A percentile compares a stretch with the other conserved stretches of the same genome.
phyloP scores from a whole-genome alignment of 257 asterid genomes.

The Ehretia macrophylla region DNA sequence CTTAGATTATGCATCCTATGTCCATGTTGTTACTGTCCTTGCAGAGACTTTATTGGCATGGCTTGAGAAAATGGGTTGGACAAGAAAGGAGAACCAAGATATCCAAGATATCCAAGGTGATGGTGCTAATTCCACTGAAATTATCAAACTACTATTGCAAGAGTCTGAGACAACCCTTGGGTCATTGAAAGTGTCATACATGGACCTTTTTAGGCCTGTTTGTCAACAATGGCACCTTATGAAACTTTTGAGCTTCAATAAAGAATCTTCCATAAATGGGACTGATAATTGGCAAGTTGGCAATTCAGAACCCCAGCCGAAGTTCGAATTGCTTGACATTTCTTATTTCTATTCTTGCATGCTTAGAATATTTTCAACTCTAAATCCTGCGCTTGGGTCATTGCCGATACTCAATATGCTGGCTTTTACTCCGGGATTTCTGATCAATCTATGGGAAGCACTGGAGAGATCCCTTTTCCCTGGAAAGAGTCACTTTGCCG shows the following conservation, averaged over 20 bases:
- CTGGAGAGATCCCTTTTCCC: slow-evolving; percentile 57
- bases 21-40: slow-evolving; percentile 52
- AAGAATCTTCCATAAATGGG: slow-evolving; percentile 28
- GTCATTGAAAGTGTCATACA: slow-evolving; percentile 52
- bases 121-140: slow-evolving; percentile 36
- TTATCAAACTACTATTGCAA: slow-evolving; percentile 16
- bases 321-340: slow-evolving; percentile 50
- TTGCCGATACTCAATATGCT: slow-evolving; percentile 90
- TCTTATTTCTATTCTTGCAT: slow-evolving; percentile 77
- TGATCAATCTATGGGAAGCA: slow-evolving; percentile 65
- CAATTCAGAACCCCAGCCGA: slow-evolving; percentile 26
- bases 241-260: slow-evolving; percentile 52
- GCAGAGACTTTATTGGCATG: slow-evolving; percentile 55
- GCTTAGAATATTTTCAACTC: slow-evolving; percentile 60
- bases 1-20: slow-evolving; percentile 58
- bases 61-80: slow-evolving; percentile 44
- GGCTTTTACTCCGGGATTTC: slow-evolving; percentile 93
- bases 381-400: slow-evolving; percentile 70
- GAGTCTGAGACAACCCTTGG: slow-evolving; percentile 46
- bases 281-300: slow-evolving; percentile 27
- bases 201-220: slow-evolving; percentile 65
- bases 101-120: slow-evolving; percentile 32
- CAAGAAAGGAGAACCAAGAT: slow-evolving; percentile 29
- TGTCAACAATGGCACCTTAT: slow-evolving; percentile 81
- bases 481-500: slow-evolving; percentile 25